Evolutionary conservation across 257 asterid genomes (phyloP), one percentile per base, ranked within the genome.

Genomic region (Nicotiana benthamiana): DNA sequence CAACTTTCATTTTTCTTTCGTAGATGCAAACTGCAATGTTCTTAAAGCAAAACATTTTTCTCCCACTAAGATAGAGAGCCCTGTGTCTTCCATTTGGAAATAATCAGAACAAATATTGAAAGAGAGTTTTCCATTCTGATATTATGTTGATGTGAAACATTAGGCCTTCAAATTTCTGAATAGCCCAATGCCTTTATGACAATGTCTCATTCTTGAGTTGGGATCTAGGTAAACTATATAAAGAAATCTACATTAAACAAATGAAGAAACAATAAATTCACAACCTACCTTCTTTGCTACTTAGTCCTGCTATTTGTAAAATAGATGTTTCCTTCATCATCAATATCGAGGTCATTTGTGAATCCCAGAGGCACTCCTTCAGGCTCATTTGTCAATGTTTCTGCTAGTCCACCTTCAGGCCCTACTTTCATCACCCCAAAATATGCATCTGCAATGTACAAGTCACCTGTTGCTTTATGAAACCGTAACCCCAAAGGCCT

Each of bases 361-460:
- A 96, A 96, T 79, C 88, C 82, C 2, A 96, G 84, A 81, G 97
- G 96, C 80, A 94, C 87, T 16, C 97, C 99, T 84, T 91, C 99
- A 18, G 96, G 97, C 86, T 90, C 94, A 75, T 87, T 87, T 46
- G 90, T 46, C 27, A 96, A 85, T 9, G 94, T 85, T 78, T 89
- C 90, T 9, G 99, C 99, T 46, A 92, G 79, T 75, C 99, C 99
- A 74, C 99, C 99, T 87, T 93, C 93, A 22, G 90, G 94, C 28
- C 97, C 97, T 46, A 95, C 99, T 85, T 91, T 95, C 99, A 95
- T 89, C 89, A 93, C 62, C 81, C 99, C 99, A 70, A 93, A 89
- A 86, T 95, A 95, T 22, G 99, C 98, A 89, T 95, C 99, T 1
- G 97, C 99, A 53, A 95, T 92, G 87, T 93, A 95, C 75, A 93